Evolutionary conservation across 2,329 filamentous ascomycete species (phyloP).

Genomic region (Dactylellina parvicollis): DNA sequence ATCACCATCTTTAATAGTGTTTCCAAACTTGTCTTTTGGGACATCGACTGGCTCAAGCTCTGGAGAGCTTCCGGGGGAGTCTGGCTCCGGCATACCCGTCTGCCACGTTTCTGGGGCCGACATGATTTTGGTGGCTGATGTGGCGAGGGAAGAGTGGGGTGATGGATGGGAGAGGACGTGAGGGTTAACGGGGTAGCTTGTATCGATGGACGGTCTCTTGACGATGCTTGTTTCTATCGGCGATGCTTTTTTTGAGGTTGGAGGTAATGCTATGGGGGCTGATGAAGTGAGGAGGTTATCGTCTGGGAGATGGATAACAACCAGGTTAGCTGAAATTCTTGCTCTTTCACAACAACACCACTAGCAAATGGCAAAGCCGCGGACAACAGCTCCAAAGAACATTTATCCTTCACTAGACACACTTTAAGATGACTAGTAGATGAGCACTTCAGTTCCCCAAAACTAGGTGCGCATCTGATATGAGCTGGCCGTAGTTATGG

Average conservation of each 20-base stretch:
- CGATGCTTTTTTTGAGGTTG: conserved; percentile 2
- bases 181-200: not conserved
- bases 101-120: conserved; percentile 52
- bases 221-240: conserved; percentile 1
- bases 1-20: conserved; percentile 77
- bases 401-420: too few species aligned
- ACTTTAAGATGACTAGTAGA: too few species aligned
- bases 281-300: not conserved
- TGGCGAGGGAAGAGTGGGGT: conserved; percentile 12
- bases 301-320: not conserved
- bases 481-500: too few species aligned
- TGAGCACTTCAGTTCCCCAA: too few species aligned
- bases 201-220: not conserved
- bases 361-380: conserved; percentile 1
- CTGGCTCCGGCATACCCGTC: conserved; percentile 57
- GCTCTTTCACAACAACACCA: conserved; percentile 39
- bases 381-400: not conserved
- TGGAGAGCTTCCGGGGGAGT: conserved; percentile 68
- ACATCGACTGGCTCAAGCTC: conserved; percentile 62
- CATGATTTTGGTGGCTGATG: conserved; percentile 21
- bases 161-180: not conserved
- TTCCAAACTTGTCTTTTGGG: conserved; percentile 70
- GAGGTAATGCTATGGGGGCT: not conserved
- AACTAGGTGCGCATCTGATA: too few species aligned
- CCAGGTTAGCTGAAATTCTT: conserved; percentile 50